Conservation (phyloP, 2,329 filamentous ascomycete species). For the Talaromyces sp. region DNA sequence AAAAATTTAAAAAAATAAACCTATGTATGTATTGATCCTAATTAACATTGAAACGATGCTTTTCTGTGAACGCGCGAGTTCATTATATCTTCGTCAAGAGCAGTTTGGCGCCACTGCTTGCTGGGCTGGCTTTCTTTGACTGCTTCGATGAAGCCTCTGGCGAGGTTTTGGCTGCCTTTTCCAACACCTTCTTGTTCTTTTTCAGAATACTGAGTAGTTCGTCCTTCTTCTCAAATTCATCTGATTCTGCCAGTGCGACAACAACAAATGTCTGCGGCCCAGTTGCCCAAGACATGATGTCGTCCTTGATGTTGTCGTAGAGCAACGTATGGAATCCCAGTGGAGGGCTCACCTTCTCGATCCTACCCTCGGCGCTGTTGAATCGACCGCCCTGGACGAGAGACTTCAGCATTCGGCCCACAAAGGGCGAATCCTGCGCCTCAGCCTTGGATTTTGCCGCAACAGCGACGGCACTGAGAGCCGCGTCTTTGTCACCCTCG, state of each 20-base stretch:
- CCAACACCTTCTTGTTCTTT: conserved; percentile 65
- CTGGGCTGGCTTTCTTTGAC: conserved; percentile 30
- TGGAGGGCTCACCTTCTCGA: conserved; percentile 67
- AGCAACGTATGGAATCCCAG: conserved; percentile 74
- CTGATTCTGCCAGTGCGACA: conserved; percentile 70
- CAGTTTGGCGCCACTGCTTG: conserved; percentile 42
- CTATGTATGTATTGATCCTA: background rate
- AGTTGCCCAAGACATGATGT: conserved; percentile 76
- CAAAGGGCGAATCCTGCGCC: conserved; percentile 58
- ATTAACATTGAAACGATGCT: background rate
- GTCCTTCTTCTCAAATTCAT: conserved; percentile 60
- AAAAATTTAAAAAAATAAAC: background rate
- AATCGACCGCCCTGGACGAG: conserved; percentile 85
- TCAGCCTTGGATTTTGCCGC: conserved; percentile 37
- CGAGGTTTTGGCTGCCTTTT: conserved; percentile 51
- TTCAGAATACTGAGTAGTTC: conserved; percentile 65
- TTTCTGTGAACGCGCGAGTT: background rate
- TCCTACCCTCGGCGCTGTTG: conserved; percentile 64
- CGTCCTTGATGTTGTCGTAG: conserved; percentile 72
- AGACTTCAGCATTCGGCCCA: conserved; percentile 81
- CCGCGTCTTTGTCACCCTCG: conserved; percentile 68
- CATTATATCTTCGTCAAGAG: conserved; percentile 31
- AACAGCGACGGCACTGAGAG: conserved; percentile 60
- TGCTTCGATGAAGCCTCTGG: conserved; percentile 46
- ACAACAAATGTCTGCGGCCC: conserved; percentile 82